Conservation (phyloP, 1,284 basidiomycete genomes). For the Rhizoctonia solani region DNA sequence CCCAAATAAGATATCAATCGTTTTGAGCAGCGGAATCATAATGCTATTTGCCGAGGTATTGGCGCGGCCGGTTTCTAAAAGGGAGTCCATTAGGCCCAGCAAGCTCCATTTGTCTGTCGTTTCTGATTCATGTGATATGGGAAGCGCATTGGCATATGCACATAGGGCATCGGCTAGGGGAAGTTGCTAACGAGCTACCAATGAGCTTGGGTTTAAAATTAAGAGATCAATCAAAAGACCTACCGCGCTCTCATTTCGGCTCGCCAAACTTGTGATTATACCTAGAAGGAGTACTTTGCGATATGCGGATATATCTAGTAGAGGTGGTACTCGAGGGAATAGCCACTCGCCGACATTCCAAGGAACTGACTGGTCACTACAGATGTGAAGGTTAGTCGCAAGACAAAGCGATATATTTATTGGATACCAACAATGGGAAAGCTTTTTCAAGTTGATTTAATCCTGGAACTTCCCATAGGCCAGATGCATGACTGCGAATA, state of each 20-base stretch:
- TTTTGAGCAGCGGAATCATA: slow-evolving; percentile 78
- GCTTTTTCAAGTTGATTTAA: slow-evolving; percentile 51
- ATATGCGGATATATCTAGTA: slow-evolving; percentile 68
- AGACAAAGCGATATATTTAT: slow-evolving; percentile 1
- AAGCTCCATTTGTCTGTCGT: slow-evolving; percentile 48
- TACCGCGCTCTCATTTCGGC: slow-evolving; percentile 81
- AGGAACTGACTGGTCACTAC: slow-evolving; percentile 48
- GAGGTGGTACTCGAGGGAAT: slow-evolving; percentile 68
- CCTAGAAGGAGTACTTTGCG: slow-evolving; percentile 69
- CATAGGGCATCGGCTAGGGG: slow-evolving; percentile 63
- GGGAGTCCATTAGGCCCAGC: slow-evolving; percentile 56
- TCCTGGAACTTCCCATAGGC: slow-evolving; percentile 57
- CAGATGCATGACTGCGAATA: slow-evolving; percentile 44
- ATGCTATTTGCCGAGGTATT: slow-evolving; percentile 67
- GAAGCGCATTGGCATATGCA: slow-evolving; percentile 61
- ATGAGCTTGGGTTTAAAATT: slow-evolving; percentile 36
- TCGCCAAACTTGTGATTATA: slow-evolving; percentile 74
- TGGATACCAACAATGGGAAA: slow-evolving; percentile 59
- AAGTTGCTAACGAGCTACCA: slow-evolving; percentile 58
- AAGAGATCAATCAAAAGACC: slow-evolving; percentile 44
- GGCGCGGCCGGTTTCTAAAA: slow-evolving; percentile 57
- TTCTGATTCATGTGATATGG: slow-evolving; percentile 44
- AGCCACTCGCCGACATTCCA: slow-evolving; percentile 75
- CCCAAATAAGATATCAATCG: slow-evolving; percentile 71
- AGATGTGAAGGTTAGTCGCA: slow-evolving; percentile 33